phyloP scores from a whole-genome alignment of 2,329 filamentous ascomycete genomes.

The Diplodia intermedia region DNA sequence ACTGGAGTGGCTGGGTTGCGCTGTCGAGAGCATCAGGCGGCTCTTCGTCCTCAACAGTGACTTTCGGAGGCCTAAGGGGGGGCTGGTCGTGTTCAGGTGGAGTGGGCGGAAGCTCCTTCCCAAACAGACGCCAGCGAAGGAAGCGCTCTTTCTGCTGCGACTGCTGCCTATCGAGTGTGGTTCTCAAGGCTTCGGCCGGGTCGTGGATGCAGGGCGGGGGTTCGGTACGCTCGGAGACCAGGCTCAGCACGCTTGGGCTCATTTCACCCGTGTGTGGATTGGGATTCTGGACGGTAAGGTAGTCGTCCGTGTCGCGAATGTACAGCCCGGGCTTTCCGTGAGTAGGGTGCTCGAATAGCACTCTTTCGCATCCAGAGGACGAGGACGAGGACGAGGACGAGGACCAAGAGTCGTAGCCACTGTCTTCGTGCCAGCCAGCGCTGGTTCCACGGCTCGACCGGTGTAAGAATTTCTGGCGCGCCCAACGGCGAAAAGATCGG shows the following conservation, averaged over 20 bases:
- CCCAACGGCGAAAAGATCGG: constrained; percentile 10
- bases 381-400: constrained; percentile 29
- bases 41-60: constrained; percentile 16
- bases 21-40: constrained; percentile 20
- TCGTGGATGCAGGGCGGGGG: background rate
- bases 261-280: constrained; percentile 31
- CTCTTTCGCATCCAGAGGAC: constrained; percentile 8
- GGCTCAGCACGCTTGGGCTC: constrained; percentile 21
- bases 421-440: background rate
- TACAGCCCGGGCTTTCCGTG: constrained; percentile 2
- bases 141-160: constrained; percentile 1
- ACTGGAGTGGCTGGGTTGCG: constrained; percentile 1
- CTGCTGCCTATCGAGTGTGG: background rate
- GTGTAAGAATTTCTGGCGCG: background rate
- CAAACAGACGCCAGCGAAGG: constrained; percentile 6
- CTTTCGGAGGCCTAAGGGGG: background rate
- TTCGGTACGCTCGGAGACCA: constrained; percentile 14
- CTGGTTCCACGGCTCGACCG: background rate
- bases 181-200: background rate
- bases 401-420: constrained; percentile 2
- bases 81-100: constrained; percentile 1
- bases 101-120: background rate
- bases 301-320: constrained; percentile 30
- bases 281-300: constrained; percentile 25
- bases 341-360: constrained; percentile 24